Conservation (phyloP, 768 basidiomycete species). For the Tricholoma saponaceum region DNA sequence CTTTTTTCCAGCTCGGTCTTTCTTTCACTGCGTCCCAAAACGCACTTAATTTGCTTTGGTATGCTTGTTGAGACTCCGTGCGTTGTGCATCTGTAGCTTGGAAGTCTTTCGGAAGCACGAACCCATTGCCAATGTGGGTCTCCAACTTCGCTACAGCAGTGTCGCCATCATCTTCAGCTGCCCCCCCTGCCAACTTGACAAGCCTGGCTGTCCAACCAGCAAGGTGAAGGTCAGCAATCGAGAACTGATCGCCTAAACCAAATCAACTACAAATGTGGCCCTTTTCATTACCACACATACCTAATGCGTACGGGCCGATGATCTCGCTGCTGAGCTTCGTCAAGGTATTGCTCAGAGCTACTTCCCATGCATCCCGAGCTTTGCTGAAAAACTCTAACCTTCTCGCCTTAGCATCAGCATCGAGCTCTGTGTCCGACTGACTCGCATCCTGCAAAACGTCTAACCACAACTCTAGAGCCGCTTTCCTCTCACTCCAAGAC, state of each 20-base stretch:
- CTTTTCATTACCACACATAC: conserved; percentile 31
- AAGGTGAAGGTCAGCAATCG: conserved; percentile 77
- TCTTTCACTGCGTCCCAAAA: conserved; percentile 72
- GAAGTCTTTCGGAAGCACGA: conserved; percentile 41
- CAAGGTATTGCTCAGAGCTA: conserved; percentile 41
- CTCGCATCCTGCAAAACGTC: conserved; percentile 44
- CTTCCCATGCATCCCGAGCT: conserved; percentile 52
- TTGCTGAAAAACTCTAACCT: conserved; percentile 48
- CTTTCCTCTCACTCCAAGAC: conserved; percentile 59
- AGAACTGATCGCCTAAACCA: conserved; percentile 74
- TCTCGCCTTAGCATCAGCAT: conserved; percentile 31
- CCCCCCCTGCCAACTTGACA: conserved; percentile 53
- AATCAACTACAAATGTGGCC: conserved; percentile 1
- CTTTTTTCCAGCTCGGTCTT: conserved; percentile 68
- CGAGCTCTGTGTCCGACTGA: conserved; percentile 34
- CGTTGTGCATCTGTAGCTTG: conserved; percentile 24
- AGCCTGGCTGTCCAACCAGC: conserved; percentile 70
- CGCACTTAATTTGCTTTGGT: conserved; percentile 49
- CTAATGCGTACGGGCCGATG: conserved; percentile 60
- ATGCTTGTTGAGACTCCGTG: conserved; percentile 6
- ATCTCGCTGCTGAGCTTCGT: conserved; percentile 50
- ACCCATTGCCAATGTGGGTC: conserved; percentile 42
- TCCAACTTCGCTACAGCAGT: conserved; percentile 49
- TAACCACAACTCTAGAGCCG: conserved; percentile 37
- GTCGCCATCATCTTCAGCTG: conserved; percentile 45